Conservation (phyloP, 345 rosid species). For the Populus deltoides region DNA sequence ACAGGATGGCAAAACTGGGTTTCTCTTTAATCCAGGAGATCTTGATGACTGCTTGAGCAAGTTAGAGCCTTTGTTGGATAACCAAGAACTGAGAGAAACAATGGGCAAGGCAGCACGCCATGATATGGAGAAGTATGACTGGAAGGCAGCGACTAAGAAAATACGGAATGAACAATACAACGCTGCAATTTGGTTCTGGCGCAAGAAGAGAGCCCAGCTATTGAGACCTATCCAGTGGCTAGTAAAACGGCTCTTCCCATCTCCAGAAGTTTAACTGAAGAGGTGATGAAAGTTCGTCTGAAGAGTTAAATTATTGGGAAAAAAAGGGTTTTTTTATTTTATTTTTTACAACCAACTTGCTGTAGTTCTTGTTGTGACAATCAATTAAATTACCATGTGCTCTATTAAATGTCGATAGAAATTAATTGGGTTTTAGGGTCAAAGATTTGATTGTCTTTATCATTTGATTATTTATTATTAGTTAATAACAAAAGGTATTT, state of each 20-base stretch:
- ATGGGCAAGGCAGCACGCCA: slow-evolving; percentile 82
- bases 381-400: too few relatives aligned
- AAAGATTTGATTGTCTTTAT: too few relatives aligned
- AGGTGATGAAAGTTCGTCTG: slow-evolving; percentile 11
- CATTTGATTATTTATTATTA: too few relatives aligned
- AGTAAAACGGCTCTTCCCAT: slow-evolving; percentile 55
- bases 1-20: slow-evolving; percentile 84
- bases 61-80: slow-evolving; percentile 46
- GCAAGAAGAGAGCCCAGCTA: slow-evolving; percentile 70
- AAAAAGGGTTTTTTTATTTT: too few relatives aligned
- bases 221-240: slow-evolving; percentile 77
- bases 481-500: too few relatives aligned
- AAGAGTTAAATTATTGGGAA: not conserved
- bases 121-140: slow-evolving; percentile 87
- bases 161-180: slow-evolving; percentile 89
- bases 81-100: slow-evolving; percentile 57
- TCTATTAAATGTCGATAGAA: too few relatives aligned
- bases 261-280: slow-evolving; percentile 45
- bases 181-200: slow-evolving; percentile 98
- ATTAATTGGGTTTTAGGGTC: too few relatives aligned
- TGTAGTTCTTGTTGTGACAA: too few relatives aligned
- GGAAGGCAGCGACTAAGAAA: slow-evolving; percentile 88
- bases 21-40: slow-evolving; percentile 72
- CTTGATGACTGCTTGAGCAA: slow-evolving; percentile 80
- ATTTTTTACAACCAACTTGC: too few relatives aligned